Evolutionary conservation across 345 rosid species (phyloP).

Genomic region (Pugionium dolabratum): DNA sequence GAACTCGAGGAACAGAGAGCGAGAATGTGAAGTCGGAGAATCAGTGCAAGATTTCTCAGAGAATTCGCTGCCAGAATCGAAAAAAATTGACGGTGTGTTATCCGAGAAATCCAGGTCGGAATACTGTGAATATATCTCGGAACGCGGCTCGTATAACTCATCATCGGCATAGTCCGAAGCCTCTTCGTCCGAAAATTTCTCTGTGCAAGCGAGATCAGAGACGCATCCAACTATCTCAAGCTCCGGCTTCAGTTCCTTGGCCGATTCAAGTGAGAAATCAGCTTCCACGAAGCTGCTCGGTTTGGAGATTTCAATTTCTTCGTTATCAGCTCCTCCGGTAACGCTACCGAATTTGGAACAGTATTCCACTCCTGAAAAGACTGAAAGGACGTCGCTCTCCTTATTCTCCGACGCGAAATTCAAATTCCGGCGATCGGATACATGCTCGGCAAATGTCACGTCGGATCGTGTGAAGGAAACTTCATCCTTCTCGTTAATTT

Average conservation of each 20-base stretch:
- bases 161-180: slow-evolving; percentile 51
- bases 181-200: slow-evolving; percentile 59
- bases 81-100: slow-evolving; percentile 56
- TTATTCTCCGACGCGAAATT: slow-evolving; percentile 37
- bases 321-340: slow-evolving; percentile 35
- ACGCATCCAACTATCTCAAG: slow-evolving; percentile 43
- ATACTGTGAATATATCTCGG: slow-evolving; percentile 49
- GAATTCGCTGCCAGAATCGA: slow-evolving; percentile 73
- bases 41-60: slow-evolving; percentile 60
- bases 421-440: slow-evolving; percentile 39
- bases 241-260: slow-evolving; percentile 49
- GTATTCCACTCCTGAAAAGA: slow-evolving; percentile 49
- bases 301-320: slow-evolving; percentile 43
- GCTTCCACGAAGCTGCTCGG: slow-evolving; percentile 44
- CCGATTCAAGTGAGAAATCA: slow-evolving; percentile 38
- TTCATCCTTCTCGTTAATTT: slow-evolving; percentile 28
- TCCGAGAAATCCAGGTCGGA: slow-evolving; percentile 66
- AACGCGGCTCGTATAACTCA: slow-evolving; percentile 55
- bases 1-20: slow-evolving; percentile 58
- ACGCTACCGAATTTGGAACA: slow-evolving; percentile 36
- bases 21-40: slow-evolving; percentile 61
- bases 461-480: slow-evolving; percentile 49
- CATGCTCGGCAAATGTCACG: slow-evolving; percentile 46
- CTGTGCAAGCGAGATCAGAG: slow-evolving; percentile 68
- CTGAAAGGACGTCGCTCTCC: slow-evolving; percentile 52